phyloP scores from a whole-genome alignment of 2,329 filamentous ascomycete genomes.

The Talaromyces piceae region DNA sequence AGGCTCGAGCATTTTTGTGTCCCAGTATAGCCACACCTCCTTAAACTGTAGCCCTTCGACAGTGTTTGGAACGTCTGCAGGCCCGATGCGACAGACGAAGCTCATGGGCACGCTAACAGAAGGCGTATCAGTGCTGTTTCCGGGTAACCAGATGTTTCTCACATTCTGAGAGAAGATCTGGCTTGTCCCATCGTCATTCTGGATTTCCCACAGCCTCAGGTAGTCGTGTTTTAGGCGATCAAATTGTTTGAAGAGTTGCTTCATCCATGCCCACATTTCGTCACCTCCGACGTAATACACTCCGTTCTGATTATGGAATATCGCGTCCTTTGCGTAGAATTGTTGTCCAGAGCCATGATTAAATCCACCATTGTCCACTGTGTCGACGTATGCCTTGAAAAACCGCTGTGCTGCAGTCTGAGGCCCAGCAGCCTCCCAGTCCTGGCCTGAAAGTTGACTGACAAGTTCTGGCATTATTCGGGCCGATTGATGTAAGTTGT shows the following conservation, averaged over 20 bases:
- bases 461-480: constrained; percentile 8
- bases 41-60: constrained; percentile 6
- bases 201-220: constrained; percentile 8
- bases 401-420: constrained; percentile 9
- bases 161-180: constrained; percentile 6
- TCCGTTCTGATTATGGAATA: constrained; percentile 11
- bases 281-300: constrained; percentile 12
- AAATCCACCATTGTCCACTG: constrained; percentile 10
- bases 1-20: constrained; percentile 4
- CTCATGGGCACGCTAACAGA: constrained; percentile 9
- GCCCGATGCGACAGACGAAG: constrained; percentile 8
- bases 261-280: constrained; percentile 14
- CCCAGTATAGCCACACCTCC: constrained; percentile 11
- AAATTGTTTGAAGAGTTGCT: constrained; percentile 12
- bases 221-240: constrained; percentile 7
- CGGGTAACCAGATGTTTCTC: constrained; percentile 9
- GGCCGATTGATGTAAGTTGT: no score
- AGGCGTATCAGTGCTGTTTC: constrained; percentile 5
- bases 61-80: constrained; percentile 3
- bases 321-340: constrained; percentile 7
- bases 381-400: constrained; percentile 11
- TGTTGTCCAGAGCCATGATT: constrained; percentile 9
- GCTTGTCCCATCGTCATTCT: constrained; percentile 6
- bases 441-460: constrained; percentile 6
- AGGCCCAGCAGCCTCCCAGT: constrained; percentile 5